Base-by-base conservation (phyloP, 2,329 filamentous ascomycete species). In the Claviceps sp. region DNA sequence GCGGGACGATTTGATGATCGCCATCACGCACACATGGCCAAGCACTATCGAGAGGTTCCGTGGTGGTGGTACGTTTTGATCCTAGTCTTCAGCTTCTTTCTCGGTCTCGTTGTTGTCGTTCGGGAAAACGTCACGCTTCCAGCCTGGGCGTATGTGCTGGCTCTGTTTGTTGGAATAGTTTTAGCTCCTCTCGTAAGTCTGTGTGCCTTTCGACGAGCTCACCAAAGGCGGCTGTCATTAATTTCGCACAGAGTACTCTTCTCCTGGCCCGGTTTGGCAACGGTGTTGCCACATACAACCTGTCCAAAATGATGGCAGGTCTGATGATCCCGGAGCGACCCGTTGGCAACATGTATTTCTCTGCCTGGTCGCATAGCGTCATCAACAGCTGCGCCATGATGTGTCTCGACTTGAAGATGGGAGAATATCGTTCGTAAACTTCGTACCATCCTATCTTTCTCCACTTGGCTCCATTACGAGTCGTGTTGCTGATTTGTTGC, bases 401-500 rank as follows among this genome's bases (percentile, higher is more conserved):
- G 6, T 74, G 67, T 39, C 73, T 70, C 46, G 75, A 79, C 54
- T 59, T 80, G 22, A 80, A 80, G 63, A 71, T 79, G 68, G 78
- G 77, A 17, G 74, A 80, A 64, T 80, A 80, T 48, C 69, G 74
- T n/a, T n/a, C n/a, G n/a, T n/a, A n/a, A n/a, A n/a, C n/a, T 75
- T 63, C 49, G 71, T 65, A 3, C 17, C 55, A 14, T 16, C 16
- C 2, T 20, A 5, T n/a, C 5, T 5, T 8, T n/a, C 5, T 43
- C 6, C 20, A 8, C 40, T 43, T 26, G 26, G 7, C 6, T 26
- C 26, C 26, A 8, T 26, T 26, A 2, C 2, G 26, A 8, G 26
- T 26, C 7, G 6, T 43, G 40, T 9, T n/a, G 40, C 40, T 43
- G 40, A 23, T 29, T 8, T 22, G 5, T 23, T 23, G 5, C 5